Conservation (phyloP, 2,329 filamentous ascomycete genomes). For the Phyllosticta paracitricarpa region DNA sequence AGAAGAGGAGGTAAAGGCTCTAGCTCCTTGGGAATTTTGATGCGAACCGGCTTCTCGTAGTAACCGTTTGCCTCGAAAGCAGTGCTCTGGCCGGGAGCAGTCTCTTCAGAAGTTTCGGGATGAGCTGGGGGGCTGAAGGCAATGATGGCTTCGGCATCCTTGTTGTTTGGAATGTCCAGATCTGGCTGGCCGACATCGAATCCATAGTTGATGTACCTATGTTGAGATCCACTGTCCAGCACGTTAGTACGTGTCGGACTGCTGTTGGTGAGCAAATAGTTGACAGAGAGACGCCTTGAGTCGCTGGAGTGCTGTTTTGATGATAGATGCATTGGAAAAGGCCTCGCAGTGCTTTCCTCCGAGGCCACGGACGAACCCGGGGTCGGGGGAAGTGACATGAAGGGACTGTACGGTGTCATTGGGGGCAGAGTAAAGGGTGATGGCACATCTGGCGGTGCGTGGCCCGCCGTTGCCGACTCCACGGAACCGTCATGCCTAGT, state of each 20-base stretch:
- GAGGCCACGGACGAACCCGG: slow-evolving; percentile 31
- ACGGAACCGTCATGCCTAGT: neutral
- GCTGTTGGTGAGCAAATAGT: slow-evolving; percentile 44
- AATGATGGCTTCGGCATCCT: slow-evolving; percentile 57
- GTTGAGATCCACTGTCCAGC: slow-evolving; percentile 13
- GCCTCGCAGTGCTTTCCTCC: slow-evolving; percentile 20
- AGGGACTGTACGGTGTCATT: slow-evolving; percentile 31
- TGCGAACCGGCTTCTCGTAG: slow-evolving; percentile 58
- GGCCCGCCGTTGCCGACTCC: neutral
- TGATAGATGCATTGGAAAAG: slow-evolving; percentile 15
- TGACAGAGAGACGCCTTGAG: slow-evolving; percentile 51
- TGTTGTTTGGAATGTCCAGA: slow-evolving; percentile 59
- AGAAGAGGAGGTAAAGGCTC: slow-evolving; percentile 48
- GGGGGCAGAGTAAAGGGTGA: slow-evolving; percentile 30
- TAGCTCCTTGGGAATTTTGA: slow-evolving; percentile 50
- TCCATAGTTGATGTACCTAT: slow-evolving; percentile 46
- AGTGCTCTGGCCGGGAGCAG: slow-evolving; percentile 34
- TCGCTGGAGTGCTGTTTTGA: slow-evolving; percentile 30
- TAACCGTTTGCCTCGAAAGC: slow-evolving; percentile 54
- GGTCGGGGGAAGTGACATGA: slow-evolving; percentile 35
- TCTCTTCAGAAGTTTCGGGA: slow-evolving; percentile 21
- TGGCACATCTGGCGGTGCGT: slow-evolving; percentile 19
- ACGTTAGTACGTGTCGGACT: slow-evolving; percentile 11
- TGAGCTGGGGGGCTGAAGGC: slow-evolving; percentile 24
- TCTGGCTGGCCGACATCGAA: slow-evolving; percentile 62